Evolutionary conservation across 1,139 yeast species (phyloP).

Genomic region (Scheffersomyces cryptocercus): DNA sequence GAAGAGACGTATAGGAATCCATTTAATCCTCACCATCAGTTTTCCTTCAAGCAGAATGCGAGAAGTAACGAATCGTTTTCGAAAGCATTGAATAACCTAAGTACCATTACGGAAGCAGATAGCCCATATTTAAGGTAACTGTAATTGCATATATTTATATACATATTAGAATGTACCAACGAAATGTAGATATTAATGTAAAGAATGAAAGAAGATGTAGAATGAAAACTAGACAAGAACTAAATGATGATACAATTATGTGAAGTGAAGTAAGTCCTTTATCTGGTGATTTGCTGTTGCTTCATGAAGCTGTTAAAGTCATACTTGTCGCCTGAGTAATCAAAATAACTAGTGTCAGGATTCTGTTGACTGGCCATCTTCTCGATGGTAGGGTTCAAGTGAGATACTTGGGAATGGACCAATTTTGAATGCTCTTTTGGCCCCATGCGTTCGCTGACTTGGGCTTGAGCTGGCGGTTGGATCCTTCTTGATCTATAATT

Average conservation of each 20-base stretch:
- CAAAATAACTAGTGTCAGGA: slow-evolving; percentile 26
- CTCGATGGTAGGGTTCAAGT: too few species aligned
- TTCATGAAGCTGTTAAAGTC: slow-evolving; percentile 42
- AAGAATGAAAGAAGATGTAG: too few species aligned
- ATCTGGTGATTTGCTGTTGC: slow-evolving; percentile 13
- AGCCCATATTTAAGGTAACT: slow-evolving; percentile 5
- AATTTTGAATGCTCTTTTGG: too few species aligned
- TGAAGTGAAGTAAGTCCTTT: background rate
- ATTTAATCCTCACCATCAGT: background rate
- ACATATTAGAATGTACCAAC: too few species aligned
- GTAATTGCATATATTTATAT: too few species aligned
- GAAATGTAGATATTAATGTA: too few species aligned
- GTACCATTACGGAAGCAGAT: slow-evolving; percentile 17
- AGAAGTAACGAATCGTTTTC: slow-evolving; percentile 11
- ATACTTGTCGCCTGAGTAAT: slow-evolving; percentile 31
- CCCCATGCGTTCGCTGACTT: too few species aligned
- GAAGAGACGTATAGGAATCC: slow-evolving; percentile 4
- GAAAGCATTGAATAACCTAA: slow-evolving; percentile 9
- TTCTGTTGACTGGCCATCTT: too few species aligned
- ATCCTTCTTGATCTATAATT: slow-evolving; percentile 13
- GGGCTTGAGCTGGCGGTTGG: slow-evolving; percentile 7
- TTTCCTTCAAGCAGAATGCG: slow-evolving; percentile 1
- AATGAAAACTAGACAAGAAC: too few species aligned
- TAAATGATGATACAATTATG: too few species aligned
- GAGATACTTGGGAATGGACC: too few species aligned